Percentiles rank a stretch among this genome's conserved stretches.
Evolutionary conservation across 768 basidiomycete genomes (phyloP).

Genomic region (Tulasnella sp.): DNA sequence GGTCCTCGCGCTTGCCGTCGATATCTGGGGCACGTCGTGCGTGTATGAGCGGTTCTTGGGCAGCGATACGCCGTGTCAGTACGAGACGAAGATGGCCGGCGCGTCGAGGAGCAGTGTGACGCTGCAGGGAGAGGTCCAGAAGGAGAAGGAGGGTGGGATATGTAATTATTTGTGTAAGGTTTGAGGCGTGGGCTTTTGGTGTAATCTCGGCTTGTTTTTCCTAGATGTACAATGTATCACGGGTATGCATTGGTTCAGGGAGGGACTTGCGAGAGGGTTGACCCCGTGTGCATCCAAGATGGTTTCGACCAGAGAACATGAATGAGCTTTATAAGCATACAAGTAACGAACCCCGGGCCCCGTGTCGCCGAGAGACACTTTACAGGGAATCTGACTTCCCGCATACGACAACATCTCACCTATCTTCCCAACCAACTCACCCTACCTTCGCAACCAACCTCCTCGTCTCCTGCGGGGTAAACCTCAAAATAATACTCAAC

Average conservation of each 20-base stretch:
- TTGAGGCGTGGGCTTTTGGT: no score
- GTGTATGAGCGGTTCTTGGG: slow-evolving; percentile 3
- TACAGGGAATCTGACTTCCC: no score
- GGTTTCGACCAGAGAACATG: no score
- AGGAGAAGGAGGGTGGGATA: not conserved
- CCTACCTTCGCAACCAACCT: slow-evolving; percentile 73
- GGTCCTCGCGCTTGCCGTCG: not conserved
- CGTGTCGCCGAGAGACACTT: no score
- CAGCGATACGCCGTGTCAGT: slow-evolving; percentile 1
- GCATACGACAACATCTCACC: no score
- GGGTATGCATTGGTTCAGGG: no score
- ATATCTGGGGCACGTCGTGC: slow-evolving; percentile 1
- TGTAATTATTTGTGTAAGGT: not conserved
- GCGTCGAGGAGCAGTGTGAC: not conserved
- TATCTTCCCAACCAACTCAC: not conserved
- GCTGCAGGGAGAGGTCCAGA: not conserved
- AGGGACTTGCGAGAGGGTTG: no score
- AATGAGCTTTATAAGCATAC: no score
- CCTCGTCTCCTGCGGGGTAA: slow-evolving; percentile 90
- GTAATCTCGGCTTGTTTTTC: no score
- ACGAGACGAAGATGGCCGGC: not conserved
- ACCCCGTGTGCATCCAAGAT: no score
- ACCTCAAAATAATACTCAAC: slow-evolving; percentile 79
- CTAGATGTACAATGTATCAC: no score
- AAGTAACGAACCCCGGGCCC: no score